Evolutionary conservation across 2,329 filamentous ascomycete genomes (phyloP), one percentile per base, ranked within the genome.

Genomic region (Fusarium sp.): DNA sequence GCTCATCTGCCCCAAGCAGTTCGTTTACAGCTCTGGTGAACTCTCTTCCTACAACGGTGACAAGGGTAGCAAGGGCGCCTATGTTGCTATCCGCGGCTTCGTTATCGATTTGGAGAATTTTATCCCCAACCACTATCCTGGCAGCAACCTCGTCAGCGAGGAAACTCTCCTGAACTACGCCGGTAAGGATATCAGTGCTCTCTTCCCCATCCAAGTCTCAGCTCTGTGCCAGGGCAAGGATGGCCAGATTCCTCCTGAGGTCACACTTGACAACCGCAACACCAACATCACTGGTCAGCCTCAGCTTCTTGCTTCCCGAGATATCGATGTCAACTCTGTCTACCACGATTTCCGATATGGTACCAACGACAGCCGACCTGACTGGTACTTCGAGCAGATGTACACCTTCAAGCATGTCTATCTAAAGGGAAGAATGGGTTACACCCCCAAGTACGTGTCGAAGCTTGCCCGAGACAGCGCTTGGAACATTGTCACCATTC

Each of bases 331-430:
- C 21, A 97, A 97, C 74, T 83, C 89, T 21, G 82, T 87, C 65
- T 99, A 96, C 76, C 96, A 99, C 75, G 96, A 99, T 77, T 99
- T 99, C 87, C 89, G 96, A 60, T 89, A 86, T 75, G 94, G 88
- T 75, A 93, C 87, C 33, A 93, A 94, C 69, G 92, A 97, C 75
- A 90, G 87, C 49, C 90, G 94, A 13, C 89, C 90, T 3, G 93
- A 97, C 76, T 99, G 96, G 96, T 98, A 95, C 81, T 90, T 86
- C 58, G 93, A 99, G 80, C 90, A 94, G 77, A 93, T 97, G 86
- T 84, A 89, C 31, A 88, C 89, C 77, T 82, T 99, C 52, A 91
- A 90, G 71, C 80, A 87, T 31, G 90, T 89, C 70, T 98, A 91
- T 83, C 91, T 91, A 80, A 96, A 96, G 78, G 96, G 96, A 47